Evolutionary conservation across 2,329 filamentous ascomycete species (phyloP), one percentile per base, ranked within the genome.

Genomic region (Ploettnerulaceae sp.): DNA sequence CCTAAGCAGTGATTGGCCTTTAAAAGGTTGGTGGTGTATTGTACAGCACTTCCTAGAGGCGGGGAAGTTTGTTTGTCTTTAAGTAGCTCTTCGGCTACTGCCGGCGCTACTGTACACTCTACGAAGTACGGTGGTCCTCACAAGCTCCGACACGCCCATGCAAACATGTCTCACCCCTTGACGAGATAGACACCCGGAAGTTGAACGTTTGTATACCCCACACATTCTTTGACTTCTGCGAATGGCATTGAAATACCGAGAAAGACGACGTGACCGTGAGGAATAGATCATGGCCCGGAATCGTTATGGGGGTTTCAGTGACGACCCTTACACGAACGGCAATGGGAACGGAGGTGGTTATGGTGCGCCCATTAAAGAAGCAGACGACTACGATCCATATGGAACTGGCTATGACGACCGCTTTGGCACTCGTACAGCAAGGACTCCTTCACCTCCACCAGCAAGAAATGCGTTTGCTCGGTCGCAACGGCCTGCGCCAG

Each of bases 371-470:
- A 54, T 51, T 18, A 46, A 46, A 29, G 57, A 56, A 21, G 41
- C 38, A 31, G 60, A 59, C 25, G 60, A 64, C 22, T 64, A 64
- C 37, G 62, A 62, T 48, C 59, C 61, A 22, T 63, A 60, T 50
- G 55, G 54, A 11, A 51, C 38, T 4, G 47, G 47, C n/a, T 62
- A 61, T 48, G 54, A 53, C 22, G 56, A 62, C 43, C 43, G 56
- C 51, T 62, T 59, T 49, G 54, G 54, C 12, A 51, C 57, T 18
- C 56, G 61, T 33, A 50, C 59, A 36, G 43, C 53, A 15, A 40
- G 51, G 9, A 49, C 52, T 3, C 45, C 52, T 28, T 49, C 53
- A 15, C 40, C 57, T 41, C 57, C 59, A 7, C 49, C 52, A 20
- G 45, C 45, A 14, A 48, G 56, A 26, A 51, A 47, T 29, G 49